Evolutionary conservation across 2,329 filamentous ascomycete genomes (phyloP).

Genomic region (Aspergillus eucalypticola): DNA sequence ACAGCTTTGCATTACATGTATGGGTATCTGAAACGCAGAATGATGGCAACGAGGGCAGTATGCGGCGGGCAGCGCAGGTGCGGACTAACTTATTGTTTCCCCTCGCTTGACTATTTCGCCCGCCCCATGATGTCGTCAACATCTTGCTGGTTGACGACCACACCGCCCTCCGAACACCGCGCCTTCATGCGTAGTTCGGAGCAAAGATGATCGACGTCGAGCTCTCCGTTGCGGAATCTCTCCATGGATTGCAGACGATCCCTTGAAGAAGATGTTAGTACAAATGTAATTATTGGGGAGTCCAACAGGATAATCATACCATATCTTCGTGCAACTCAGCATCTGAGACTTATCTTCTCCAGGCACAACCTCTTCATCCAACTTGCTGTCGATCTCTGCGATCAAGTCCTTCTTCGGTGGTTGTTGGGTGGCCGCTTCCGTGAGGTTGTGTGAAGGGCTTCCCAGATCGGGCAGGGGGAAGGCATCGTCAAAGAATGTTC

Average conservation of each 20-base stretch:
- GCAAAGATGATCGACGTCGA: slow-evolving; percentile 91
- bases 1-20: slow-evolving; percentile 2
- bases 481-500: slow-evolving; percentile 73
- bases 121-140: slow-evolving; percentile 74
- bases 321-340: slow-evolving; percentile 87
- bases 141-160: slow-evolving; percentile 84
- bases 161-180: slow-evolving; percentile 84
- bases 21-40: slow-evolving; percentile 11
- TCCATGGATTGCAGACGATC: slow-evolving; percentile 85
- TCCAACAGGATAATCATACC: slow-evolving; percentile 60
- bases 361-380: slow-evolving; percentile 68
- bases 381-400: slow-evolving; percentile 69
- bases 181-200: slow-evolving; percentile 93
- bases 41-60: slow-evolving; percentile 1
- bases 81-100: not conserved
- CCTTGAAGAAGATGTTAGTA: slow-evolving; percentile 53
- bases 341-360: slow-evolving; percentile 62
- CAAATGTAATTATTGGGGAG: not conserved
- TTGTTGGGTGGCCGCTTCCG: slow-evolving; percentile 34
- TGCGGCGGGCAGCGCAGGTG: not conserved
- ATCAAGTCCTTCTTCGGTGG: slow-evolving; percentile 68
- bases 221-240: slow-evolving; percentile 84
- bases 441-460: slow-evolving; percentile 71
- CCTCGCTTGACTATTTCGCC: slow-evolving; percentile 26
- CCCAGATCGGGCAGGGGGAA: slow-evolving; percentile 75